These are phyloP conservation scores for Epichloe gansuensis DNA, from an alignment of 2,329 filamentous ascomycete genomes.

Conservation along the genomic window DNA sequence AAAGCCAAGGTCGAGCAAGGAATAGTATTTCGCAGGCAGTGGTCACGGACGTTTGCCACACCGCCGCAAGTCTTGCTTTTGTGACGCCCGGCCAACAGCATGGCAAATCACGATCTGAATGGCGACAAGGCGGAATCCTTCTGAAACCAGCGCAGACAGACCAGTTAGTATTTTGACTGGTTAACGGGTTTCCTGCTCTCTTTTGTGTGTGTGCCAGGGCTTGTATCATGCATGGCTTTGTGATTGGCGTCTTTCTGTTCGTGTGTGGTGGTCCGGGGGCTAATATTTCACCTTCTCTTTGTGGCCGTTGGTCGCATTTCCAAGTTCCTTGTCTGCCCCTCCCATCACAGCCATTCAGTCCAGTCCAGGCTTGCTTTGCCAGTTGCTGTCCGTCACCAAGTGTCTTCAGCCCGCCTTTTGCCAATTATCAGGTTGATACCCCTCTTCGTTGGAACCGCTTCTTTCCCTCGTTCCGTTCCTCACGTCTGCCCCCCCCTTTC, in stretches of 20 bases:
- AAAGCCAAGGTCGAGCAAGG: not conserved
- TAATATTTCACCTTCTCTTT: conserved; percentile 8
- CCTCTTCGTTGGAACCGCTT: conserved; percentile 3
- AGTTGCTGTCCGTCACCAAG: not conserved
- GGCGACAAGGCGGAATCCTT: conserved; percentile 5
- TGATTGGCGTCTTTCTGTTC: conserved; percentile 6
- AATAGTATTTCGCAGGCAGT: not conserved
- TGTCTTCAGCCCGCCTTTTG: conserved; percentile 1
- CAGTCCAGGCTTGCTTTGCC: conserved; percentile 1
- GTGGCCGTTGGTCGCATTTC: conserved; percentile 6
- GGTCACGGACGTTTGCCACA: not conserved
- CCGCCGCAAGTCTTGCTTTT: conserved; percentile 3
- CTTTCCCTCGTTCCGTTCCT: not conserved
- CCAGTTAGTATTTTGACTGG: not conserved
- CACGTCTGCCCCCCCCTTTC: not conserved
- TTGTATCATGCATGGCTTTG: not conserved
- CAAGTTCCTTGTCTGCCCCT: not conserved
- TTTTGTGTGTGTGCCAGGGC: not conserved
- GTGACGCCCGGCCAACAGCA: not conserved
- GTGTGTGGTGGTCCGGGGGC: conserved; percentile 6
- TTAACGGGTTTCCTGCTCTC: not conserved
- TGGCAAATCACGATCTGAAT: conserved; percentile 3
- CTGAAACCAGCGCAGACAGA: conserved; percentile 4
- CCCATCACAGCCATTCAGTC: conserved; percentile 1
- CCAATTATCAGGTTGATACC: conserved; percentile 1